Evolutionary conservation across 441 rosid genomes (phyloP).

Genomic region (Gossypium aridum): DNA sequence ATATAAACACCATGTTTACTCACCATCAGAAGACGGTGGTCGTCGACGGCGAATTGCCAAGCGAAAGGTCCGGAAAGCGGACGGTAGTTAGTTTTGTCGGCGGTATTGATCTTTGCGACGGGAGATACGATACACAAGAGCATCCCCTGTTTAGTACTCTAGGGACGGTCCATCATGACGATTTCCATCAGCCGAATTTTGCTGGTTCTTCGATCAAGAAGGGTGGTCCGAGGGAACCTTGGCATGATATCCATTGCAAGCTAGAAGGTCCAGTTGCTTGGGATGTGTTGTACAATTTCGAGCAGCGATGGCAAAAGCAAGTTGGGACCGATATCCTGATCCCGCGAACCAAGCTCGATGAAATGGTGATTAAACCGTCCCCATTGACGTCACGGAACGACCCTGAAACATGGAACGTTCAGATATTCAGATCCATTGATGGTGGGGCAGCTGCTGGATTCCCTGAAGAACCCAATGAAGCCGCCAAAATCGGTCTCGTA

Average conservation of each 20-base stretch:
- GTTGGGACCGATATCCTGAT: slow-evolving; percentile 17
- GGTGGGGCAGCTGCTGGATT: slow-evolving; percentile 34
- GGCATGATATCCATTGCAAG: slow-evolving; percentile 41
- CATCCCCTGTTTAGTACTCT: slow-evolving; percentile 50
- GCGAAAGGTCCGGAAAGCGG: slow-evolving; percentile 22
- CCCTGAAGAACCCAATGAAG: slow-evolving; percentile 22
- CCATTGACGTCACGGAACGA: slow-evolving; percentile 8
- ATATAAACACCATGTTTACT: slow-evolving; percentile 29
- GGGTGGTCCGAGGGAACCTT: slow-evolving; percentile 65
- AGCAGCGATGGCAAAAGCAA: slow-evolving; percentile 62
- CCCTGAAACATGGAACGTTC: slow-evolving; percentile 48
- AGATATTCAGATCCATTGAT: slow-evolving; percentile 60
- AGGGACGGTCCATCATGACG: slow-evolving; percentile 27
- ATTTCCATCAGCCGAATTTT: slow-evolving; percentile 63
- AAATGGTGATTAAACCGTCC: slow-evolving; percentile 2
- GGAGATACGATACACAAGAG: slow-evolving; percentile 44
- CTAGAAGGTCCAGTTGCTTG: slow-evolving; percentile 64
- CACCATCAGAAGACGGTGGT: slow-evolving; percentile 59
- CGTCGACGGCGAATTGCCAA: slow-evolving; percentile 31
- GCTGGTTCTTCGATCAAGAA: slow-evolving; percentile 39
- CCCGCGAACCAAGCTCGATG: not conserved
- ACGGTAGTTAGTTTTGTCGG: slow-evolving; percentile 55
- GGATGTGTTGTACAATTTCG: slow-evolving; percentile 58
- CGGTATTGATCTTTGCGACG: slow-evolving; percentile 63
- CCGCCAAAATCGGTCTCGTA: slow-evolving; percentile 30